A percentile compares a stretch with the other conserved stretches of the same genome.
These are phyloP conservation scores for Cryptococcus hybrid DNA, from an alignment of 1,284 basidiomycete genomes.

Conservation along the genomic window DNA sequence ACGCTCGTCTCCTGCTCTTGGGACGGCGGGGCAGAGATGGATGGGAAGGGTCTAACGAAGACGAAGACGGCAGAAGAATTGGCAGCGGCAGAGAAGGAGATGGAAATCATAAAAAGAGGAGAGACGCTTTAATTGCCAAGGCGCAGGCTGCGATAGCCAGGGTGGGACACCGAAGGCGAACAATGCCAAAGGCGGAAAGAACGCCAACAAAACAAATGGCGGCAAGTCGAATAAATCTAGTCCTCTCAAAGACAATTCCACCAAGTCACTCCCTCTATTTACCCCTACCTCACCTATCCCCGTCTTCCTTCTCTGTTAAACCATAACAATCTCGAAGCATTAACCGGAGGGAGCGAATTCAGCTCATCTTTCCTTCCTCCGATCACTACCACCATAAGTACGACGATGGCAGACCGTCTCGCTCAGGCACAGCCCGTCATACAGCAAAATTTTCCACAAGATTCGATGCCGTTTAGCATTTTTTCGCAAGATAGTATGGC, in stretches of 20 bases:
- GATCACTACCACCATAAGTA: too few species aligned
- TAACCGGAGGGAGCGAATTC: slow-evolving; percentile 10
- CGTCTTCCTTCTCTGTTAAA: not conserved
- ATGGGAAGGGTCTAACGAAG: not conserved
- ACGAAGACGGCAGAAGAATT: slow-evolving; percentile 11
- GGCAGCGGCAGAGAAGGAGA: slow-evolving; percentile 39
- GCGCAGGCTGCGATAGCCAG: slow-evolving; percentile 17
- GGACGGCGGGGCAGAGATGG: not conserved
- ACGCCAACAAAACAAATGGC: too few species aligned
- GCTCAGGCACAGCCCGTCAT: too few species aligned
- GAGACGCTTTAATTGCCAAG: slow-evolving; percentile 38
- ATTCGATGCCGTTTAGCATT: not conserved
- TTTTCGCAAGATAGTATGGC: slow-evolving; percentile 3
- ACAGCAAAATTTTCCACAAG: too few species aligned
- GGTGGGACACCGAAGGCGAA: not conserved
- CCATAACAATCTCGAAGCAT: slow-evolving; percentile 3
- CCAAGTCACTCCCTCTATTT: too few species aligned
- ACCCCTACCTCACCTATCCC: too few species aligned
- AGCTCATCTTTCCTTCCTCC: not conserved
- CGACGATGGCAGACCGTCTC: too few species aligned
- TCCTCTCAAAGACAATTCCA: too few species aligned
- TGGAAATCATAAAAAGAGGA: slow-evolving; percentile 41
- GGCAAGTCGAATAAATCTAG: too few species aligned
- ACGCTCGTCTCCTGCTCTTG: not conserved
- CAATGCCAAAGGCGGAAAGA: not conserved